These are phyloP conservation scores for Macadamia tetraphylla DNA, from an alignment of 164 flowering plant genomes.

Conservation along the genomic window DNA sequence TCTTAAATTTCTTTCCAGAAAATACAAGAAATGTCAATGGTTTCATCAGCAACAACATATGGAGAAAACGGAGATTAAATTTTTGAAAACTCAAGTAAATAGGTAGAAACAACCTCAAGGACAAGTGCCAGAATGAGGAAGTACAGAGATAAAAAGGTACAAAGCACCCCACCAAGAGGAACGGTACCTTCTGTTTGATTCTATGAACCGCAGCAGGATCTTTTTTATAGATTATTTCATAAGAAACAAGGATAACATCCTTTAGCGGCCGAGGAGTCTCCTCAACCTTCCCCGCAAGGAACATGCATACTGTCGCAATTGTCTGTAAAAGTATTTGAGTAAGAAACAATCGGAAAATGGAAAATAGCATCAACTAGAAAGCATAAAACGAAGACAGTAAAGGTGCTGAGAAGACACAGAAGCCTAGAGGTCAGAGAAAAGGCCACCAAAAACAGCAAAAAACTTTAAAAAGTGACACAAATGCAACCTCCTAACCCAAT, in stretches of 20 bases:
- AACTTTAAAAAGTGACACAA: too few species aligned
- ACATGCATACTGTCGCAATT: conserved; percentile 79
- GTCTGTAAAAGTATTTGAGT: conserved; percentile 34
- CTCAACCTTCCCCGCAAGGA: conserved; percentile 86
- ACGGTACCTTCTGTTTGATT: conserved; percentile 70
- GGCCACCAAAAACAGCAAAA: too few species aligned
- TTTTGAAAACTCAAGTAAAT: too few species aligned
- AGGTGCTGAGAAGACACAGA: neutral
- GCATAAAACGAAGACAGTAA: too few species aligned
- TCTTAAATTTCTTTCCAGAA: too few species aligned
- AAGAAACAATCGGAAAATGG: neutral
- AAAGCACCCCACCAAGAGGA: conserved; percentile 3
- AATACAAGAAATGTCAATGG: neutral
- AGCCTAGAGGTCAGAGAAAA: neutral
- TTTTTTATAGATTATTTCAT: conserved; percentile 67
- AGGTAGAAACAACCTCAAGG: neutral
- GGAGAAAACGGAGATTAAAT: too few species aligned
- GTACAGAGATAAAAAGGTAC: conserved; percentile 6
- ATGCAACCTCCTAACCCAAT: too few species aligned
- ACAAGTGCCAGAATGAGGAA: neutral
- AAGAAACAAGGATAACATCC: conserved; percentile 74
- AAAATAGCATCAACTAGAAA: neutral
- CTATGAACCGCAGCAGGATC: conserved; percentile 66
- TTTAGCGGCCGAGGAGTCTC: conserved; percentile 77
- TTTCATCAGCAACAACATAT: too few species aligned